These are phyloP conservation scores for Aspergillus sp. DNA, from an alignment of 2,329 filamentous ascomycete species.

Conservation along the genomic window DNA sequence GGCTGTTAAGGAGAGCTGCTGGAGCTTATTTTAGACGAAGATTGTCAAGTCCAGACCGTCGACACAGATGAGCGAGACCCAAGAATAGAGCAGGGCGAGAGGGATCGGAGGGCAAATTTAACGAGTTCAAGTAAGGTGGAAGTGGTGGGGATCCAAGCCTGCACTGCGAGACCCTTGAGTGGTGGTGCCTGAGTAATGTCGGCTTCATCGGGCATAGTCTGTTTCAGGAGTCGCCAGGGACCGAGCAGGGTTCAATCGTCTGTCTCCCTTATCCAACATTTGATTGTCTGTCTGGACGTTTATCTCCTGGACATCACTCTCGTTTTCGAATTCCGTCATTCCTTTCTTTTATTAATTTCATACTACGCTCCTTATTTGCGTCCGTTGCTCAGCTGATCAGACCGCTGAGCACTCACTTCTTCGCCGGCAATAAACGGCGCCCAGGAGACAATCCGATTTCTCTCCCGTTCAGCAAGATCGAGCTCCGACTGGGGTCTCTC, in stretches of 20 bases:
- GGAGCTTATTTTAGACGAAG: background rate
- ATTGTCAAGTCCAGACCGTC: constrained; percentile 1
- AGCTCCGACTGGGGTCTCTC: background rate
- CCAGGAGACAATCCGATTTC: background rate
- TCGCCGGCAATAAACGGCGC: background rate
- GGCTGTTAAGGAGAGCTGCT: background rate
- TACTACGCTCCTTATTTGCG: background rate
- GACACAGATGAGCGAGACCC: constrained; percentile 6
- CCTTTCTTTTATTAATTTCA: background rate
- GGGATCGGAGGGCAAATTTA: constrained; percentile 10
- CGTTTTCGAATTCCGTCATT: constrained; percentile 1
- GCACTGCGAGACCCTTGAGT: background rate
- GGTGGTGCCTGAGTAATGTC: constrained; percentile 7
- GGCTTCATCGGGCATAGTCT: constrained; percentile 2
- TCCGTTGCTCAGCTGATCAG: background rate
- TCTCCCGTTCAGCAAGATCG: background rate
- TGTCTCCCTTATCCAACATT: background rate
- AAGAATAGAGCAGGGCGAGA: constrained; percentile 15
- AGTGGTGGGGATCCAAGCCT: background rate
- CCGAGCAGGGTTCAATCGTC: background rate
- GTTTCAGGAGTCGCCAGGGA: constrained; percentile 7
- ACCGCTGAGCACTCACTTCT: background rate
- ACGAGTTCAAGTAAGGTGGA: background rate
- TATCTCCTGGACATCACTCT: background rate
- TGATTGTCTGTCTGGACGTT: background rate